Evolutionary conservation across 768 basidiomycete species (phyloP).

Genomic region (Cantharellus cinnabarinus): DNA sequence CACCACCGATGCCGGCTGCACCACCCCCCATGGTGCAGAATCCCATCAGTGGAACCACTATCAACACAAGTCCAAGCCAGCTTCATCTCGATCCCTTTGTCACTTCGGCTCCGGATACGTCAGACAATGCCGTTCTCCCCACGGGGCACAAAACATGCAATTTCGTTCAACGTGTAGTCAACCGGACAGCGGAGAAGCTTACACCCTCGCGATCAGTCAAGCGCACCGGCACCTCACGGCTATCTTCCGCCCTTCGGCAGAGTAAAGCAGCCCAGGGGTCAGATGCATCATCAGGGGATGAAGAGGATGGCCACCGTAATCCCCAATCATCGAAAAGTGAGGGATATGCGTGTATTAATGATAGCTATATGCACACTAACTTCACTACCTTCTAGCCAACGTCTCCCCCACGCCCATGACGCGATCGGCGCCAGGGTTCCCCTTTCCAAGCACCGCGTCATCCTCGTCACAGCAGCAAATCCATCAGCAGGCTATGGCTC

Average conservation of each 20-base stretch:
- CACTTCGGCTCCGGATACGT: neutral
- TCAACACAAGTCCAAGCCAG: constrained; percentile 9
- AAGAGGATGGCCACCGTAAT: constrained; percentile 8
- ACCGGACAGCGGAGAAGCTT: constrained; percentile 42
- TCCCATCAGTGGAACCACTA: constrained; percentile 12
- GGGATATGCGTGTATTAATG: constrained; percentile 7
- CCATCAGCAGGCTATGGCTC: constrained; percentile 8
- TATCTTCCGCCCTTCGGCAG: neutral
- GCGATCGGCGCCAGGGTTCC: too few species aligned
- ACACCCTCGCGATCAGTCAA: constrained; percentile 21
- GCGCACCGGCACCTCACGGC: neutral
- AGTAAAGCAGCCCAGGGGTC: constrained; percentile 9
- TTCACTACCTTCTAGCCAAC: too few species aligned
- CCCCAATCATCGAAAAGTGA: constrained; percentile 26
- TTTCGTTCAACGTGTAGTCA: constrained; percentile 19
- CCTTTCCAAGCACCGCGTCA: too few species aligned
- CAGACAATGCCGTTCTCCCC: neutral
- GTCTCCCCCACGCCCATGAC: too few species aligned
- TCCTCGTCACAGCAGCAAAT: too few species aligned
- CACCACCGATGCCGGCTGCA: constrained; percentile 1
- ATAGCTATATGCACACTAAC: too few species aligned
- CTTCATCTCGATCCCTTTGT: constrained; percentile 2
- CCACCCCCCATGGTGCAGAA: constrained; percentile 10
- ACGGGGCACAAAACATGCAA: neutral
- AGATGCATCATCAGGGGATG: neutral